Evolutionary conservation across 2,329 filamentous ascomycete species (phyloP).

Genomic region (Colletotrichum trifolii): DNA sequence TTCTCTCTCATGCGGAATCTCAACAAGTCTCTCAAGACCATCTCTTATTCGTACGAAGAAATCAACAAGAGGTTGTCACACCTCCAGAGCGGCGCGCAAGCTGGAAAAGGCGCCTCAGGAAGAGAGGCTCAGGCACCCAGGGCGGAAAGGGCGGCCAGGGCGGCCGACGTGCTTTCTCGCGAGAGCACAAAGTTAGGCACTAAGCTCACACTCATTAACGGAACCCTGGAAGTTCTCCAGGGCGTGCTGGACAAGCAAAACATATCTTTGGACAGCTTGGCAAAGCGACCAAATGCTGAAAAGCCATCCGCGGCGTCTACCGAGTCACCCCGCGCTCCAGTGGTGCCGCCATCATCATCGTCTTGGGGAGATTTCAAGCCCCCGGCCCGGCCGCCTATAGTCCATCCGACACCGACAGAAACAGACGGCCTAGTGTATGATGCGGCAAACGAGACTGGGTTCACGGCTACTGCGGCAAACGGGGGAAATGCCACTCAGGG

Average conservation of each 20-base stretch:
- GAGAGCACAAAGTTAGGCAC: conserved; percentile 15
- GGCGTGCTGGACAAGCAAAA: conserved; percentile 48
- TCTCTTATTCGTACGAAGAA: conserved; percentile 19
- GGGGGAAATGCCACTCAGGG: not conserved
- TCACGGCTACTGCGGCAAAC: no score
- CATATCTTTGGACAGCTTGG: conserved; percentile 33
- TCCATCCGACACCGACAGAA: not conserved
- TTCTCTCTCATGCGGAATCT: not conserved
- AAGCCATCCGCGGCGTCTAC: no score
- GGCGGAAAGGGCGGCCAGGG: not conserved
- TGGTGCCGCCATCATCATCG: no score
- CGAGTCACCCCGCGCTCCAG: no score
- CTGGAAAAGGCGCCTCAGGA: not conserved
- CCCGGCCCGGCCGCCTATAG: not conserved
- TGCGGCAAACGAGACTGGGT: no score
- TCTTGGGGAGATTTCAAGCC: no score
- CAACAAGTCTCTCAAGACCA: no score
- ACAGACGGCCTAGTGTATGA: not conserved
- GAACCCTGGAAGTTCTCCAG: conserved; percentile 51
- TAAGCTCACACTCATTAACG: conserved; percentile 46
- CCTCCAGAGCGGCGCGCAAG: not conserved
- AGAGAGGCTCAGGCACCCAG: not conserved
- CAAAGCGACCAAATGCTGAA: conserved; percentile 16
- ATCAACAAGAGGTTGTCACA: conserved; percentile 21
- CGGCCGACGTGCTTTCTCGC: not conserved